These are phyloP conservation scores for Castanea sativa DNA, from an alignment of 306 rosid species.

Conservation along the genomic window DNA sequence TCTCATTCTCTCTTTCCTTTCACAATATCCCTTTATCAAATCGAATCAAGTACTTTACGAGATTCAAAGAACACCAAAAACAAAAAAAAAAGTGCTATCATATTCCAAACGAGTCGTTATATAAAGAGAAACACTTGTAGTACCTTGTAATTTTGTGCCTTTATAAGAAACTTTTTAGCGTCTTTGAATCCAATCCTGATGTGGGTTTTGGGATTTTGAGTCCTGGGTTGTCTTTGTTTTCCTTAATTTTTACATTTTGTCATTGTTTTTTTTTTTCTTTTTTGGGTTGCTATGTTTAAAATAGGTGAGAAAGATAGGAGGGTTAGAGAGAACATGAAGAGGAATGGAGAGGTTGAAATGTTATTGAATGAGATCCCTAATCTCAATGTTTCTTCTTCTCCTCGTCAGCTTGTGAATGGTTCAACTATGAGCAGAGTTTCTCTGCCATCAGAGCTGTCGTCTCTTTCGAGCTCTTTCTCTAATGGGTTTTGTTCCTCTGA, in stretches of 20 bases:
- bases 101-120: not conserved
- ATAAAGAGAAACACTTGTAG: not conserved
- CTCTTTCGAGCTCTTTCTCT: constrained; percentile 31
- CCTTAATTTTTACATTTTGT: not conserved
- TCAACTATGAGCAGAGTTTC: constrained; percentile 32
- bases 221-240: constrained; percentile 12
- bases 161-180: not conserved
- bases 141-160: not conserved
- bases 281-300: constrained; percentile 7
- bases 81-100: not conserved
- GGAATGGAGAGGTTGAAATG: constrained; percentile 4
- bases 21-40: constrained; percentile 23
- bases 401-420: constrained; percentile 20
- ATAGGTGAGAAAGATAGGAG: constrained; percentile 21
- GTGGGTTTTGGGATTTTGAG: constrained; percentile 26
- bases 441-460: constrained; percentile 17
- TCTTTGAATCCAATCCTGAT: not conserved
- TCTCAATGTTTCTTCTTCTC: constrained; percentile 22
- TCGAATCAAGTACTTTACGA: not conserved
- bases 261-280: not conserved
- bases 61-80: constrained; percentile 10
- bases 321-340: constrained; percentile 16
- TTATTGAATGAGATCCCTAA: constrained; percentile 17
- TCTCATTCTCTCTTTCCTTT: constrained; percentile 3
- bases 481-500: constrained; percentile 21